Conservation (phyloP, 768 basidiomycete species). For the Tulasnella sp. region DNA sequence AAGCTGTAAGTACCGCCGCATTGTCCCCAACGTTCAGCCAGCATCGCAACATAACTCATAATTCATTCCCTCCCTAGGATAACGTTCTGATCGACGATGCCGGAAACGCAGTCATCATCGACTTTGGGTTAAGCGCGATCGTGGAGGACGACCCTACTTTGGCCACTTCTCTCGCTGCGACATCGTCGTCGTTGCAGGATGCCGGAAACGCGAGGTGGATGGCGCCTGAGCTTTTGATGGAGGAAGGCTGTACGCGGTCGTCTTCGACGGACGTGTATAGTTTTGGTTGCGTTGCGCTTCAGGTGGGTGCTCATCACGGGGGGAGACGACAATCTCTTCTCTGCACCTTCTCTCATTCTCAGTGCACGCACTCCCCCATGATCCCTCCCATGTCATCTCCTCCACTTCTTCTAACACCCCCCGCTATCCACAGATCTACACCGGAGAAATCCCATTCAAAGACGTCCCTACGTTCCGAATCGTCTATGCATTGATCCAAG, state of each 20-base stretch:
- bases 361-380: not conserved
- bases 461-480: not conserved
- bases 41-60: no score
- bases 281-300: not conserved
- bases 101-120: not conserved
- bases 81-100: not conserved
- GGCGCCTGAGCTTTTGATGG: not conserved
- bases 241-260: not conserved
- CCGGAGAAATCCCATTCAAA: not conserved
- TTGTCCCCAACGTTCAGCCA: not conserved
- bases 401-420: not conserved
- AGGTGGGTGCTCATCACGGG: not conserved
- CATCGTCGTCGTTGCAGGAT: not conserved
- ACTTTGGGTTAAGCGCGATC: not conserved
- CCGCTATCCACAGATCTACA: not conserved
- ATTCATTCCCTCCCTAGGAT: not conserved
- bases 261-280: not conserved
- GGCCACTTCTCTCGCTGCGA: not conserved
- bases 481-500: not conserved
- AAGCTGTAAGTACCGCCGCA: no score
- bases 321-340: no score
- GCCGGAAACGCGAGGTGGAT: slow-evolving; percentile 3
- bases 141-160: not conserved
- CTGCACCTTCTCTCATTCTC: not conserved
- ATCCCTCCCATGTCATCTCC: not conserved